Conservation (phyloP, 148 eudicot species). For the Polygonum maritimum region DNA sequence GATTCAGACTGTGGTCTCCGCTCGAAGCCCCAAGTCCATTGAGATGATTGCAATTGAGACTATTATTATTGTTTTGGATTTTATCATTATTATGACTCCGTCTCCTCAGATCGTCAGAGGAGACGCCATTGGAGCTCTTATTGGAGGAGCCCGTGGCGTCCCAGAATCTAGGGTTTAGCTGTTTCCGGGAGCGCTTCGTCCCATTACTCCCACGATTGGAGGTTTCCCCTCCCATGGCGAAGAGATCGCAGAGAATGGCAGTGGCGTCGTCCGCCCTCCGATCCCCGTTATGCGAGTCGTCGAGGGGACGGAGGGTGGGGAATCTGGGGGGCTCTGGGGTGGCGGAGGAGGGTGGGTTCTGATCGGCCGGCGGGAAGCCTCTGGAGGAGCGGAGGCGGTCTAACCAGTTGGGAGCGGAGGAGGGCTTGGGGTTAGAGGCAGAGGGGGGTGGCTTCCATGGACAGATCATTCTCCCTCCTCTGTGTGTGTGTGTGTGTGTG, state of each 20-base stretch:
- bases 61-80: constrained; percentile 13
- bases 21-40: constrained; percentile 17
- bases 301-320: neutral
- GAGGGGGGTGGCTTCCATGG: constrained; percentile 10
- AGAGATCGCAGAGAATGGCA: constrained; percentile 45
- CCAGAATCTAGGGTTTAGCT: constrained; percentile 57
- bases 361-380: constrained; percentile 50
- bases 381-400: constrained; percentile 70
- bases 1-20: constrained; percentile 31
- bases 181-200: constrained; percentile 50
- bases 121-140: constrained; percentile 14
- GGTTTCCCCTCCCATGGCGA: constrained; percentile 39
- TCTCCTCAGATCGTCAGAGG: constrained; percentile 22
- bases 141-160: constrained; percentile 1
- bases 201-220: constrained; percentile 18
- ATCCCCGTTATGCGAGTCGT: neutral
- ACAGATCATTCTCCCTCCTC: constrained; percentile 18
- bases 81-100: constrained; percentile 9
- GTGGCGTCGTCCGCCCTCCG: constrained; percentile 6
- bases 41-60: neutral
- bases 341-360: neutral
- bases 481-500: neutral
- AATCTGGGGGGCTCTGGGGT: neutral
- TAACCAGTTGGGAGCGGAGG: constrained; percentile 60
- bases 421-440: constrained; percentile 22